Evolutionary conservation across 306 rosid genomes (phyloP).

Genomic region (Quercus gilva): DNA sequence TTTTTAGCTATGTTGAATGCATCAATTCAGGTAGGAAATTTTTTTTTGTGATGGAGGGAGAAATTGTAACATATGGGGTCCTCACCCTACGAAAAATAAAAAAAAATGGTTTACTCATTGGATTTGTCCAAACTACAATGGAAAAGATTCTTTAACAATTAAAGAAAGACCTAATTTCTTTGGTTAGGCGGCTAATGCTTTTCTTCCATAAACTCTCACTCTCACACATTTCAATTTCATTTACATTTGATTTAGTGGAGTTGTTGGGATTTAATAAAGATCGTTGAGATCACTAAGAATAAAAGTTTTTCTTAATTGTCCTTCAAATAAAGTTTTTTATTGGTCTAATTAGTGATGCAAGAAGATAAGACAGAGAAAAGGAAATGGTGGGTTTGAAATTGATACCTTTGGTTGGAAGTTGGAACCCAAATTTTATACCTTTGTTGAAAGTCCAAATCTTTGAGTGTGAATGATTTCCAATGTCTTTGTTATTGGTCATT

Average conservation of each 20-base stretch:
- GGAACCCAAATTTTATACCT: background rate
- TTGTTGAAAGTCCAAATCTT: background rate
- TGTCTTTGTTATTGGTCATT: background rate
- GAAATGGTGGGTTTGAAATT: conserved; percentile 21
- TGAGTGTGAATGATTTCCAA: background rate
- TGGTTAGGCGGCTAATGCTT: conserved; percentile 23
- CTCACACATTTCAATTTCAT: background rate
- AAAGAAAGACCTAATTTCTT: conserved; percentile 9
- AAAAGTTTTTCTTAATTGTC: background rate
- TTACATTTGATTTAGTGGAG: conserved; percentile 28
- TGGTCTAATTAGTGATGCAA: conserved; percentile 22
- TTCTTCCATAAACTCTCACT: conserved; percentile 11
- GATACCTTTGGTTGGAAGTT: conserved; percentile 7
- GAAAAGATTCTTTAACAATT: background rate
- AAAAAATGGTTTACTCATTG: background rate
- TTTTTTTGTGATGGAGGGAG: conserved; percentile 27
- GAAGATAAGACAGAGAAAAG: conserved; percentile 11
- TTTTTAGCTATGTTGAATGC: conserved; percentile 14
- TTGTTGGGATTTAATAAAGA: conserved; percentile 27
- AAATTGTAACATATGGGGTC: conserved; percentile 41
- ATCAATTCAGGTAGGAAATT: conserved; percentile 35
- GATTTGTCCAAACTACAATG: background rate
- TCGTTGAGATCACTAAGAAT: conserved; percentile 6
- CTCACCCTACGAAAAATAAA: conserved; percentile 1
- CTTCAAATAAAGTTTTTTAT: background rate